phyloP scores from a whole-genome alignment of 2,329 filamentous ascomycete genomes.

The Cryphonectria nitschkei region DNA sequence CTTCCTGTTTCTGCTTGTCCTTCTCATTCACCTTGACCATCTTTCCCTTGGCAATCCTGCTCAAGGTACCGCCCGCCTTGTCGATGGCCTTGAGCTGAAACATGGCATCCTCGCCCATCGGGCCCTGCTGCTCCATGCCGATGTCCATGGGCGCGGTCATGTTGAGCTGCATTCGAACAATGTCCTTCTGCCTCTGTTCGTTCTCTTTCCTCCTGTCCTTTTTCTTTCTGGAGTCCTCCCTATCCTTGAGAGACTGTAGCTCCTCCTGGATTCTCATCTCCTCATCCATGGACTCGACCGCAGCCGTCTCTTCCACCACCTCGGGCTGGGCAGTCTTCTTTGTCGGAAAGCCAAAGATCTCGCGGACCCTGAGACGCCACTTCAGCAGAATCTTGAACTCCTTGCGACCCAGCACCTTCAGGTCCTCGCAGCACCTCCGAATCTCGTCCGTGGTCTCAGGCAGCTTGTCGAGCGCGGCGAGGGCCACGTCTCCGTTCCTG shows the following conservation, averaged over 20 bases:
- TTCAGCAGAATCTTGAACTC: conserved; percentile 89
- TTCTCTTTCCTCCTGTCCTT: conserved; percentile 86
- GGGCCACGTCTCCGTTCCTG: conserved; percentile 80
- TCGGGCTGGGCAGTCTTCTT: conserved; percentile 64
- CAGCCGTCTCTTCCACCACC: conserved; percentile 71
- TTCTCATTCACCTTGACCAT: conserved; percentile 71
- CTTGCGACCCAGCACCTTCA: conserved; percentile 89
- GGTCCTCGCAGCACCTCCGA: conserved; percentile 74
- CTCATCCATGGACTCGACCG: conserved; percentile 90
- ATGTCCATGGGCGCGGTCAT: conserved; percentile 97
- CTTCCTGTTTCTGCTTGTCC: conserved; percentile 63
- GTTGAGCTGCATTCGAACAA: conserved; percentile 94
- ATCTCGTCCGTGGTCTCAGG: conserved; percentile 87
- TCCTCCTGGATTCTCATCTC: conserved; percentile 90
- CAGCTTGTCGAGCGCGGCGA: conserved; percentile 83
- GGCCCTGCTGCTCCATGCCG: conserved; percentile 83
- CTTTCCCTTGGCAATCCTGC: conserved; percentile 73
- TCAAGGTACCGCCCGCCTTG: conserved; percentile 66
- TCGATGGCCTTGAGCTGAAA: conserved; percentile 85
- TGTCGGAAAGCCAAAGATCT: conserved; percentile 83
- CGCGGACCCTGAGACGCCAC: conserved; percentile 88
- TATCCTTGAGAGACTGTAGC: conserved; percentile 79
- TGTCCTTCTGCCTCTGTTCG: conserved; percentile 91
- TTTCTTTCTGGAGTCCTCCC: conserved; percentile 75
- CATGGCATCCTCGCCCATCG: conserved; percentile 78